Evolutionary conservation across 805 yeast genomes (phyloP).

Genomic region (Yamadazyma ubonensis): DNA sequence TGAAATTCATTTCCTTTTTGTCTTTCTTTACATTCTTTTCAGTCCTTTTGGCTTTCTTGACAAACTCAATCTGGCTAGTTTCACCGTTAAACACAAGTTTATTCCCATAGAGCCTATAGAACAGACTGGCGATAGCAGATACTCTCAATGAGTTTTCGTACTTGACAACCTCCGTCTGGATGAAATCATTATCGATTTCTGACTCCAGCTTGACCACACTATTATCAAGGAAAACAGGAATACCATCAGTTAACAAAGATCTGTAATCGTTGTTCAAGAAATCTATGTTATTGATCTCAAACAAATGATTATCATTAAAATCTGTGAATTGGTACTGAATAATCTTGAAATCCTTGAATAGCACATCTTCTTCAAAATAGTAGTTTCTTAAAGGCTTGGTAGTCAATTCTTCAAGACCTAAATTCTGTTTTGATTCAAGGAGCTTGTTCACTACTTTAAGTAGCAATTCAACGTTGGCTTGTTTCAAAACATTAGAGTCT

Average conservation of each 20-base stretch:
- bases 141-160: constrained; percentile 31
- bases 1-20: constrained; percentile 4
- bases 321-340: constrained; percentile 56
- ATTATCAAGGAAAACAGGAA: constrained; percentile 17
- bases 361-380: constrained; percentile 64
- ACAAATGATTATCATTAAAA: constrained; percentile 55
- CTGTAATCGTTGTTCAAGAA: constrained; percentile 24
- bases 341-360: constrained; percentile 57
- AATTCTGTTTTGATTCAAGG: constrained; percentile 4
- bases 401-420: background rate
- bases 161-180: constrained; percentile 10
- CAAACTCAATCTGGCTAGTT: background rate
- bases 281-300: constrained; percentile 24
- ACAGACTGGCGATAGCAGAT: constrained; percentile 22
- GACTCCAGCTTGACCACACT: background rate
- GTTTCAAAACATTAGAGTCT: background rate
- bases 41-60: constrained; percentile 7
- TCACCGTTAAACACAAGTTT: background rate
- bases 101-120: constrained; percentile 3
- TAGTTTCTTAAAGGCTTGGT: constrained; percentile 49
- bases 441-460: constrained; percentile 16
- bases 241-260: constrained; percentile 9
- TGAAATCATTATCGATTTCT: background rate
- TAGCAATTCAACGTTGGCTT: background rate
- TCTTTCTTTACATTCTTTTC: background rate